Percentiles rank a stretch among this genome's conserved stretches.
These are phyloP conservation scores for Protomyces macrosporus DNA, from an alignment of 1,139 yeast species.

Conservation along the genomic window DNA sequence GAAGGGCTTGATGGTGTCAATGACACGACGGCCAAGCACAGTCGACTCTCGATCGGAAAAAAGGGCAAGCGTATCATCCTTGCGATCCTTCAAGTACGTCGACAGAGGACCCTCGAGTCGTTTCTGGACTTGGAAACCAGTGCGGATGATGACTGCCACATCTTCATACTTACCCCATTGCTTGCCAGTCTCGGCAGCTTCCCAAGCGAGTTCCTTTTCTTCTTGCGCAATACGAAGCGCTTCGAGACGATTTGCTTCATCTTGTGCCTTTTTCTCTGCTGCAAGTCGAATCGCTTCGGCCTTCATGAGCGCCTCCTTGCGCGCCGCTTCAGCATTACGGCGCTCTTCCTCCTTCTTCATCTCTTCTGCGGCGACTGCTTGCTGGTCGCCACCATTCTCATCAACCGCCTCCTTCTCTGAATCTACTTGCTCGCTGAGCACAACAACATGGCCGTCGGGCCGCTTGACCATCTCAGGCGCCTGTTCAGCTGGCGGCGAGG, in stretches of 20 bases:
- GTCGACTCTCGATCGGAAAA: constrained; percentile 3
- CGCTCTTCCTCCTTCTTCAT: constrained; percentile 10
- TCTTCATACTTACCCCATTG: constrained; percentile 2
- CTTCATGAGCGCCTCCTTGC: background rate
- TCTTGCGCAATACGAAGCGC: background rate
- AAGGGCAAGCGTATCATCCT: background rate
- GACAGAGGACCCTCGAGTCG: constrained; percentile 7
- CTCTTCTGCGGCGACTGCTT: constrained; percentile 1
- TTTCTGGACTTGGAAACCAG: constrained; percentile 10
- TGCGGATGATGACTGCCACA: constrained; percentile 15
- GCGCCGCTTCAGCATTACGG: background rate
- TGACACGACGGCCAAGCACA: background rate
- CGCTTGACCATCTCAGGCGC: background rate
- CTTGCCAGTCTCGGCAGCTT: background rate
- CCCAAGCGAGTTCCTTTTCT: background rate
- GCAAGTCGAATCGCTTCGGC: background rate
- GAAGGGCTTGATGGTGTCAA: constrained; percentile 7
- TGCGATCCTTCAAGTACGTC: constrained; percentile 2
- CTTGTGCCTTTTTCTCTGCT: background rate
- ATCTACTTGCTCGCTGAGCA: background rate
- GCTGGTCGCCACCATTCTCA: background rate
- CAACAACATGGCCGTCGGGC: background rate
- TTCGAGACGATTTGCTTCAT: background rate
- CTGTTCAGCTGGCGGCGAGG: background rate
- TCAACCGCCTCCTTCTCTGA: background rate